These are phyloP conservation scores for Lentinula raphanica DNA, from an alignment of 768 basidiomycete genomes.

Conservation along the genomic window DNA sequence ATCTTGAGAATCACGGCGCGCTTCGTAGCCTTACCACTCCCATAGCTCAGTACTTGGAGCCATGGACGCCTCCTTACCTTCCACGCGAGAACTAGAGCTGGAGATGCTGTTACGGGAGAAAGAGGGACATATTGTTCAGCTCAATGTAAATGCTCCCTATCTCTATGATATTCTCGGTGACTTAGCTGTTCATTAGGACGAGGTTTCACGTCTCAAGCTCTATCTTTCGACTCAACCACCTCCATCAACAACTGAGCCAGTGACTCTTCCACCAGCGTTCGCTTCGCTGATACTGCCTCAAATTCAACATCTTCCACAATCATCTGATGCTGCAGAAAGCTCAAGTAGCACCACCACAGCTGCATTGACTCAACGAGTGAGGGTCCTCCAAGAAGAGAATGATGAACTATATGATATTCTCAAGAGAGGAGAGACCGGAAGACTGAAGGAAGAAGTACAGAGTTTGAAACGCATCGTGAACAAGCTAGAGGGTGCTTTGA, in stretches of 20 bases:
- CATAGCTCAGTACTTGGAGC: background rate
- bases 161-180: background rate
- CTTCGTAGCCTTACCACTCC: background rate
- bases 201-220: constrained; percentile 63
- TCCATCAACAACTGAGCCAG: constrained; percentile 53
- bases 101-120: constrained; percentile 73
- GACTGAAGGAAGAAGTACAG: constrained; percentile 75
- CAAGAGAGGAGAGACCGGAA: constrained; percentile 70
- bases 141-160: constrained; percentile 46
- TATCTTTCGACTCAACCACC: constrained; percentile 58
- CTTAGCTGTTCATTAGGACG: constrained; percentile 47
- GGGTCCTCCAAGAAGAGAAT: constrained; percentile 78
- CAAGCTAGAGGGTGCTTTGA: constrained; percentile 68
- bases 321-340: constrained; percentile 27
- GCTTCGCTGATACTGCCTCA: constrained; percentile 67
- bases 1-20: background rate
- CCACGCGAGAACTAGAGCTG: constrained; percentile 73
- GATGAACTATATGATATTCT: constrained; percentile 79
- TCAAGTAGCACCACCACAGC: constrained; percentile 50
- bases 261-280: constrained; percentile 67
- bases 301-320: constrained; percentile 39
- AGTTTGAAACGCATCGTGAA: constrained; percentile 62
- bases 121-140: constrained; percentile 65
- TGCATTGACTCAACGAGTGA: constrained; percentile 72
- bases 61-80: constrained; percentile 61